Percentiles rank a stretch among this genome's conserved stretches.
Conservation (phyloP, 2,329 filamentous ascomycete genomes). For the Fusarium citri region DNA sequence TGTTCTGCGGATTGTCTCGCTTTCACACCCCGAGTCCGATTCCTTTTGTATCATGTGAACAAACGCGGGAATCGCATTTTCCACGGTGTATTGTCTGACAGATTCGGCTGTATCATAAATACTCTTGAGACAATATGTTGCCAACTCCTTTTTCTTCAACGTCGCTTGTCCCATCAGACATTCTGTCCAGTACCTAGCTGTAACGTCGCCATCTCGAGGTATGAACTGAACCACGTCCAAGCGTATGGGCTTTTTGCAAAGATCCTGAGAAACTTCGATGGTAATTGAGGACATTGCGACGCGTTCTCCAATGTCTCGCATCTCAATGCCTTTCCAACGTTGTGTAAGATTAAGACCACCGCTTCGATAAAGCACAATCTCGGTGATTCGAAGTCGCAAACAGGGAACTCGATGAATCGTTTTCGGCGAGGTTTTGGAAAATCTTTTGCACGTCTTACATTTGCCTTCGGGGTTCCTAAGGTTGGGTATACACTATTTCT, state of each 20-base stretch:
- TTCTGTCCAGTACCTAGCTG: slow-evolving; percentile 55
- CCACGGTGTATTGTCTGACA: slow-evolving; percentile 54
- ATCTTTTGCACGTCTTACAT: slow-evolving; percentile 56
- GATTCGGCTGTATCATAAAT: slow-evolving; percentile 50
- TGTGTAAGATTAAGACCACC: slow-evolving; percentile 58
- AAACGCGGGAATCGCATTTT: slow-evolving; percentile 45
- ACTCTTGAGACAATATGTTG: slow-evolving; percentile 56
- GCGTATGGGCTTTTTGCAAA: slow-evolving; percentile 52
- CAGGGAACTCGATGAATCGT: slow-evolving; percentile 61
- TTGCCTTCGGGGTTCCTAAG: slow-evolving; percentile 46
- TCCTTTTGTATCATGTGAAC: slow-evolving; percentile 39
- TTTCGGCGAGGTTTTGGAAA: slow-evolving; percentile 57
- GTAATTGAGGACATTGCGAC: slow-evolving; percentile 41
- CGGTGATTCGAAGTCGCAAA: slow-evolving; percentile 57
- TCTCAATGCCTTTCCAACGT: slow-evolving; percentile 56
- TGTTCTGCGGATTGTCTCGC: slow-evolving; percentile 37
- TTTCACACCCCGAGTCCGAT: neutral
- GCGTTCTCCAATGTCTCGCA: slow-evolving; percentile 57
- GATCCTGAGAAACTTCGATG: slow-evolving; percentile 55
- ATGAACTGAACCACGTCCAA: slow-evolving; percentile 58
- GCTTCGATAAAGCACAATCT: slow-evolving; percentile 56
- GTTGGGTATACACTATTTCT: slow-evolving; percentile 54
- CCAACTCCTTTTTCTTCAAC: slow-evolving; percentile 49
- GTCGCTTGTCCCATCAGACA: slow-evolving; percentile 37
- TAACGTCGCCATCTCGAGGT: slow-evolving; percentile 53